A percentile compares a stretch with the other conserved stretches of the same genome.
These are phyloP conservation scores for Sonneratia caseolaris DNA, from an alignment of 345 rosid genomes.

Conservation along the genomic window DNA sequence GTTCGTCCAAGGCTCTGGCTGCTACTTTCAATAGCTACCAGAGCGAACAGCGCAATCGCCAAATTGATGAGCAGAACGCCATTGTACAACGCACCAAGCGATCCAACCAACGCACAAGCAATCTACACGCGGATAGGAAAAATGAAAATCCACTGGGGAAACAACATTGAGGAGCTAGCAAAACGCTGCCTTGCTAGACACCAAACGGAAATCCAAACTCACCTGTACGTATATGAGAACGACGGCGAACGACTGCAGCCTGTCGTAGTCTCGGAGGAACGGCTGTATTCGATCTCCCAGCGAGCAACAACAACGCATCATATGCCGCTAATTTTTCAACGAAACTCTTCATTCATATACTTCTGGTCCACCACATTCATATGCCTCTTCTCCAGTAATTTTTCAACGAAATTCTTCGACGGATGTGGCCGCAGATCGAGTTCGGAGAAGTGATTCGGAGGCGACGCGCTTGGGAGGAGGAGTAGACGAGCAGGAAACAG, in stretches of 20 bases:
- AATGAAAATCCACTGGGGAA: neutral
- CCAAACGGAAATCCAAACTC: neutral
- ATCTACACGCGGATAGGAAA: slow-evolving; percentile 26
- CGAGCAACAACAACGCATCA: slow-evolving; percentile 14
- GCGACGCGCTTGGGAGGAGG: neutral
- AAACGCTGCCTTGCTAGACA: neutral
- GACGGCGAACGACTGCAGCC: slow-evolving; percentile 63
- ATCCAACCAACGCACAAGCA: slow-evolving; percentile 77
- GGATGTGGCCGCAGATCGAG: neutral
- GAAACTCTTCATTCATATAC: neutral
- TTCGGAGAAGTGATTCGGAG: neutral
- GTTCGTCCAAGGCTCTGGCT: slow-evolving; percentile 73
- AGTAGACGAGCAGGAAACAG: neutral
- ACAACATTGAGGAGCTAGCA: no score
- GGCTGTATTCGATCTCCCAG: slow-evolving; percentile 45
- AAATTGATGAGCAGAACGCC: slow-evolving; percentile 66
- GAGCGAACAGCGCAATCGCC: slow-evolving; percentile 69
- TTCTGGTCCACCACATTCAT: neutral
- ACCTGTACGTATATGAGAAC: slow-evolving; percentile 78
- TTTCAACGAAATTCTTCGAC: neutral
- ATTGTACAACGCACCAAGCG: slow-evolving; percentile 76
- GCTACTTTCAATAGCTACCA: slow-evolving; percentile 81
- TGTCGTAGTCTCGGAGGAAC: slow-evolving; percentile 61
- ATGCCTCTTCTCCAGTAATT: no score
- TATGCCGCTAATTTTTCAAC: slow-evolving; percentile 1